Evolutionary conservation across 2,329 filamentous ascomycete species (phyloP), one percentile per base, ranked within the genome.

Genomic region (Coniochaeta sp.): DNA sequence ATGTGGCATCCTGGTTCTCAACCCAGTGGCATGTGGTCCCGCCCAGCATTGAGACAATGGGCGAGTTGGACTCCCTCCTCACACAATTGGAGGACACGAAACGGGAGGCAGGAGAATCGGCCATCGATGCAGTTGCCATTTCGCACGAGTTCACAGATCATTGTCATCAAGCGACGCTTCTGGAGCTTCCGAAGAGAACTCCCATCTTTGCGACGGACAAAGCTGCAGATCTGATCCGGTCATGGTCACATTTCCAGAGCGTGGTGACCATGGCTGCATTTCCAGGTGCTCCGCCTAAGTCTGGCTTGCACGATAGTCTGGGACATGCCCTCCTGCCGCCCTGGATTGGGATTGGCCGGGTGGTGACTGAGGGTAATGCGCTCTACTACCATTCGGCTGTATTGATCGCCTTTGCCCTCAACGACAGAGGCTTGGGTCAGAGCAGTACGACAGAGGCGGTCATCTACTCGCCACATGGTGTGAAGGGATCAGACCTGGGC

Each of bases 91-190:
- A 87, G 67, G 69, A 57, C 22, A 63, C 56, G 1, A 54, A 26
- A 7, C 50, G 59, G 22, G 61, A 60, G 40, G 60, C 66, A 4
- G 62, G 58, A 5, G 61, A 38, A 31, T 73, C 73, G 14, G 75
- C 77, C 52, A 79, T 89, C 33, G 86, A 89, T 67, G 80, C 74
- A 1, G 83, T 89, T 2, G 76, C 78, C 31, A 76, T 89, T 34
- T 83, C 79, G 17, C 86, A 89, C 67, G 86, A 89, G 68, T 89
- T 89, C 65, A 88, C 86, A 1, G 86, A 89, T 67, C 87, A 88
- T 67, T 88, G 85, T 70, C 85, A 89, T 66, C 76, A 81, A 62
- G 77, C 81, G 2, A 89, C 86, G 16, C 72, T 89, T 28, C 69
- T 80, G 50, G 79, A 87, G 65, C 70, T 89, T 3, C 74, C 81